Percentiles rank a stretch among this genome's conserved stretches.
These are phyloP conservation scores for Boechera divaricarpa DNA, from an alignment of 345 rosid species.

Conservation along the genomic window DNA sequence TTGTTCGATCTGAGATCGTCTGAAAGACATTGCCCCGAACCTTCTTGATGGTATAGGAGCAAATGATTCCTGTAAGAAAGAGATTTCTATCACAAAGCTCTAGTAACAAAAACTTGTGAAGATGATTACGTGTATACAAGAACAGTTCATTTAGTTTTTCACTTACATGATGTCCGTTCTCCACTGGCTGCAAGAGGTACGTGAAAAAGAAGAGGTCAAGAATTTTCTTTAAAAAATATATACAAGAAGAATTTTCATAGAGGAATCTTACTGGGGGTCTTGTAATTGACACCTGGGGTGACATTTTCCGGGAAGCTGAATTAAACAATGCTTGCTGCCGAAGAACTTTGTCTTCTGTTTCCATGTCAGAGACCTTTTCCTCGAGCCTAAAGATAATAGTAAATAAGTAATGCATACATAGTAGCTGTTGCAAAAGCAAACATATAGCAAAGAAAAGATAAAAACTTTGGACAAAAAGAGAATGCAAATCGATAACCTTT, in stretches of 20 bases:
- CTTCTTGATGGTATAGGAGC: slow-evolving; percentile 55
- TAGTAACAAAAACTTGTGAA: slow-evolving; percentile 20
- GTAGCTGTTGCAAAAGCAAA: slow-evolving; percentile 15
- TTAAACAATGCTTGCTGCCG: slow-evolving; percentile 63
- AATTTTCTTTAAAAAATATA: background rate
- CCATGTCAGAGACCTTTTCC: slow-evolving; percentile 86
- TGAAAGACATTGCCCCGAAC: slow-evolving; percentile 58
- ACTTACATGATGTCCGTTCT: slow-evolving; percentile 77
- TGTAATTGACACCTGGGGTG: slow-evolving; percentile 59
- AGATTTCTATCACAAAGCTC: slow-evolving; percentile 19
- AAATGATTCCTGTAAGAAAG: slow-evolving; percentile 56
- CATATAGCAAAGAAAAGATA: slow-evolving; percentile 7
- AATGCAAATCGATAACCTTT: slow-evolving; percentile 55
- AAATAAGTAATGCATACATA: slow-evolving; percentile 20
- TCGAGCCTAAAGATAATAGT: slow-evolving; percentile 61
- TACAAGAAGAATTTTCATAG: slow-evolving; percentile 7
- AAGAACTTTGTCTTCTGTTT: slow-evolving; percentile 76
- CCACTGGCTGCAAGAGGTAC: slow-evolving; percentile 59
- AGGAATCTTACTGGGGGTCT: slow-evolving; percentile 53
- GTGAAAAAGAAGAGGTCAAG: slow-evolving; percentile 35
- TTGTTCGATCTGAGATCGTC: slow-evolving; percentile 64
- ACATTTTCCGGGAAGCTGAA: slow-evolving; percentile 61
- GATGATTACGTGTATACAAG: slow-evolving; percentile 16
- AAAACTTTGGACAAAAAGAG: slow-evolving; percentile 18
- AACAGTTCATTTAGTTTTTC: slow-evolving; percentile 37